A percentile compares a stretch with the other conserved stretches of the same genome.
phyloP scores from a whole-genome alignment of 352 stramenopile species.

The Aphanomyces astaci region DNA sequence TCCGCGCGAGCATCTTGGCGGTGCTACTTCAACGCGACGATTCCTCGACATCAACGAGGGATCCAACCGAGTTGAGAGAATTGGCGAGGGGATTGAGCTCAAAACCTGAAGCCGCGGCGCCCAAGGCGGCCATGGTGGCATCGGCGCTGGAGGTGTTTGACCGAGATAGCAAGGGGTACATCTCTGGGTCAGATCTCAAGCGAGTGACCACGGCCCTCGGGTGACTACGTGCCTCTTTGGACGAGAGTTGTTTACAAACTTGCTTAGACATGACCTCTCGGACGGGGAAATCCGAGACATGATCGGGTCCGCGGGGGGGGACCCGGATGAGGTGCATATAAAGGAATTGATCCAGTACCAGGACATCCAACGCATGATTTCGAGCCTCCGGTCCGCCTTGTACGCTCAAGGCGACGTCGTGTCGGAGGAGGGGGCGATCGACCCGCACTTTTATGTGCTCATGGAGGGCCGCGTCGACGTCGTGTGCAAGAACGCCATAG shows the following conservation, averaged over 20 bases:
- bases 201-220: conserved; percentile 65
- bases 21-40: conserved; percentile 53
- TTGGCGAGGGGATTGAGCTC: conserved; percentile 69
- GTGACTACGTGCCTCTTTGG: background rate
- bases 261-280: conserved; percentile 46
- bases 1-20: conserved; percentile 70
- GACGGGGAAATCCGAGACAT: conserved; percentile 77
- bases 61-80: background rate
- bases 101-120: conserved; percentile 47
- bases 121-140: conserved; percentile 59
- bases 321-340: conserved; percentile 48
- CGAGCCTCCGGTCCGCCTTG: conserved; percentile 55
- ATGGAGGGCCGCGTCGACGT: conserved; percentile 73
- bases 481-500: conserved; percentile 66
- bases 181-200: conserved; percentile 65
- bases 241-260: background rate
- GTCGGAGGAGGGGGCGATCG: conserved; percentile 61
- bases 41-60: conserved; percentile 30
- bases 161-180: conserved; percentile 71
- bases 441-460: conserved; percentile 70
- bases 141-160: conserved; percentile 72
- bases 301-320: conserved; percentile 63
- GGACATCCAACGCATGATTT: conserved; percentile 78
- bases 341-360: conserved; percentile 64
- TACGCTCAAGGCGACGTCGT: conserved; percentile 61